Base-by-base conservation (phyloP, 1,139 yeast species). In the Ashbya aceris region DNA sequence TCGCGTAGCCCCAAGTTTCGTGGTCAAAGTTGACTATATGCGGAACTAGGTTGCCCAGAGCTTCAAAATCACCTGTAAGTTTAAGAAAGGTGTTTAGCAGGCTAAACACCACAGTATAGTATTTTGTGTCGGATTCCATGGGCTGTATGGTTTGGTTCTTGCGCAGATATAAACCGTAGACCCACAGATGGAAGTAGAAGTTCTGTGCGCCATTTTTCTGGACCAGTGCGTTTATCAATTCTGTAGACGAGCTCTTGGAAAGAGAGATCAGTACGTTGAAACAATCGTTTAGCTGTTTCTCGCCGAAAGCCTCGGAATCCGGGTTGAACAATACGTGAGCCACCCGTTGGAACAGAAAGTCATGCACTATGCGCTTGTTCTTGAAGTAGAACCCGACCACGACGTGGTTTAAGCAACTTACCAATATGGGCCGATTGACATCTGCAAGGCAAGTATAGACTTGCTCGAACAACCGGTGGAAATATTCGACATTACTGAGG, bases 231-330 rank as follows among this genome's bases (percentile, higher is more conserved):
- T 50, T 49, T 12, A 74, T 52, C 7, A 83, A 60, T 2, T 71
- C 74, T 0, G 59, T 51, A 1, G 71, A 60, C 2, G 71, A 67
- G 48, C 73, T 76, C 52, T 77, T 77, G 0, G 82, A 64, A 9
- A 85, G 53, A 0, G 91, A 77, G 1, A 82, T 64, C 11, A 82
- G 53, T 0, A 81, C 86, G 56, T 80, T 81, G n/a, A 83, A 64
- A 7, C 69, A 68, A 58, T 81, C 78, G 52, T 82, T 82, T 12
- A 83, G 56, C 7, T 69, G 69, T 10, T 69, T 66, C 43, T 75
- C 83, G 8, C 68, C 44, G 0, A 71, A 69, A 1, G 73, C 49
- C 1, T 67, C 41, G 3, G 50, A 49, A 5, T 57, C 53, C 2
- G 40, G 45, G 30, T 56, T 53, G 33, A 50, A 51, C 33, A 79